A percentile compares a stretch with the other conserved stretches of the same genome.
These are phyloP conservation scores for Tylopilus sp. DNA, from an alignment of 1,284 basidiomycete genomes.

Conservation along the genomic window DNA sequence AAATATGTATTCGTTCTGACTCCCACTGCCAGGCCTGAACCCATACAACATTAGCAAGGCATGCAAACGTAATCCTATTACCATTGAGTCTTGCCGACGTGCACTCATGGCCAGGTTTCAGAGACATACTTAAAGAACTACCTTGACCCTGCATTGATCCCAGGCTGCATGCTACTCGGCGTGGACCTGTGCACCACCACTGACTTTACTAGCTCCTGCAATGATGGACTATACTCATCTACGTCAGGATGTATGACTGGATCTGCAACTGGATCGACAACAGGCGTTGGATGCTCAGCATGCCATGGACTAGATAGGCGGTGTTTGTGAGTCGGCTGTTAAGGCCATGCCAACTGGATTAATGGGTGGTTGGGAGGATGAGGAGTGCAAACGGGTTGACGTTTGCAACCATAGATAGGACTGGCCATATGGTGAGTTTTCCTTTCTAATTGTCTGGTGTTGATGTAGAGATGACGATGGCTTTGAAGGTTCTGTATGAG, in stretches of 20 bases:
- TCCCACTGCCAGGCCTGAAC: conserved; percentile 42
- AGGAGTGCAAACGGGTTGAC: conserved; percentile 66
- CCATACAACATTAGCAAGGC: conserved; percentile 62
- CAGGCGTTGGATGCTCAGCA: conserved; percentile 63
- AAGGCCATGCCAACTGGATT: conserved; percentile 63
- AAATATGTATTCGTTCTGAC: conserved; percentile 25
- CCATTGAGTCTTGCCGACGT: conserved; percentile 23
- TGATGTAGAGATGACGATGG: no score
- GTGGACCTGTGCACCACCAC: conserved; percentile 53
- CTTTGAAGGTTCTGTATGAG: conserved; percentile 34
- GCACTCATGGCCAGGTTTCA: conserved; percentile 34
- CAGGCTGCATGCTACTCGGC: conserved; percentile 61
- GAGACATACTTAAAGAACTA: conserved; percentile 58
- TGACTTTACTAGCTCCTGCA: conserved; percentile 62
- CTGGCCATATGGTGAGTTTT: conserved; percentile 68
- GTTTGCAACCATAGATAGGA: conserved; percentile 64
- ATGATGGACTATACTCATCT: conserved; percentile 67
- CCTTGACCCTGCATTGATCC: no score
- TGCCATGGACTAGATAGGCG: conserved; percentile 69
- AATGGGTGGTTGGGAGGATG: conserved; percentile 58
- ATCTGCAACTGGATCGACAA: conserved; percentile 81
- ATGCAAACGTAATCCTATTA: conserved; percentile 63
- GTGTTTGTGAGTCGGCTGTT: conserved; percentile 56
- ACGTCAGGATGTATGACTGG: conserved; percentile 75
- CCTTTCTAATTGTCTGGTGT: no score